Evolutionary conservation across 208 protist species (phyloP).

Genomic region (Trypanosoma lewisi): DNA sequence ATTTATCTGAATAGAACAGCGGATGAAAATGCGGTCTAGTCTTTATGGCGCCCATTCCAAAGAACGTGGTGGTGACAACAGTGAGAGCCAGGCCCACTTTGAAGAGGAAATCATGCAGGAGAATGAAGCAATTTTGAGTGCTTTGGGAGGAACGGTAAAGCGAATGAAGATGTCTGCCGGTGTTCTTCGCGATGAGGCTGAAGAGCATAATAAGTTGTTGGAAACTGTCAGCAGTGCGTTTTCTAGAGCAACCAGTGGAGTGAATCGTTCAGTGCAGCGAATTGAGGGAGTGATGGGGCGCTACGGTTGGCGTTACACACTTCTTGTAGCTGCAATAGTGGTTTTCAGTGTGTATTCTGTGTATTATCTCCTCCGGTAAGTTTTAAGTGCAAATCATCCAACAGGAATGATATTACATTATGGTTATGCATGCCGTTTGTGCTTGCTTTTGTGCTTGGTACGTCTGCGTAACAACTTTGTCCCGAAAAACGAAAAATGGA

Average conservation of each 20-base stretch:
- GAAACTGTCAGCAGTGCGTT: constrained; percentile 43
- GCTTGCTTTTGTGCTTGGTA: no score
- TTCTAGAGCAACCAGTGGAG: constrained; percentile 46
- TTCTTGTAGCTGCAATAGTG: constrained; percentile 32
- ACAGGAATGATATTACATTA: background rate
- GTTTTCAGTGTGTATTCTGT: constrained; percentile 38
- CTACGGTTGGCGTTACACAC: constrained; percentile 61
- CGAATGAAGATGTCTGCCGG: constrained; percentile 66
- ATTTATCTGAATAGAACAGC: no score
- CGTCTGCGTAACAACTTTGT: no score
- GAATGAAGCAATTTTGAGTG: constrained; percentile 75
- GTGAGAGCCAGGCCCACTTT: constrained; percentile 36
- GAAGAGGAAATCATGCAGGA: constrained; percentile 71
- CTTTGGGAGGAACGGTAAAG: constrained; percentile 54
- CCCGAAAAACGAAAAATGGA: no score
- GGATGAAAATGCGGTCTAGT: constrained; percentile 56
- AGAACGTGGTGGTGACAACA: constrained; percentile 1
- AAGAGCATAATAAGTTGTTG: constrained; percentile 75
- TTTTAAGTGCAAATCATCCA: background rate
- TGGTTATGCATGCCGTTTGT: background rate
- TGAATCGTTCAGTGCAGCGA: constrained; percentile 44
- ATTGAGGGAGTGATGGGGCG: constrained; percentile 55
- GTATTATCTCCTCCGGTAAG: constrained; percentile 10
- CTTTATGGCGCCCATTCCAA: constrained; percentile 36
- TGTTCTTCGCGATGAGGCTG: constrained; percentile 52